phyloP scores from a whole-genome alignment of 2,329 filamentous ascomycete species.

The Davidsoniella eucalypti region DNA sequence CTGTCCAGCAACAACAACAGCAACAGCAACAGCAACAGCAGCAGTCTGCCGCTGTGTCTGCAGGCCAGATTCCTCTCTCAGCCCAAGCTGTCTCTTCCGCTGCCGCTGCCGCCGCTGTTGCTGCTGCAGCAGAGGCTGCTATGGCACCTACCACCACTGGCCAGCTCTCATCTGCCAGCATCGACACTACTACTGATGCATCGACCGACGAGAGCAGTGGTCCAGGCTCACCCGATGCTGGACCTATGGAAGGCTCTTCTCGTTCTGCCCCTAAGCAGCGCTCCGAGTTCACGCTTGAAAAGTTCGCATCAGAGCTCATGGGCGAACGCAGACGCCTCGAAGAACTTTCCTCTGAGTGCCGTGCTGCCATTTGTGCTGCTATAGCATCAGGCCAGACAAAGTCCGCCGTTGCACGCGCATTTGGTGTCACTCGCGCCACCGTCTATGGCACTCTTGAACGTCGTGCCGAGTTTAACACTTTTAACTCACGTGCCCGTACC shows the following conservation, averaged over 20 bases:
- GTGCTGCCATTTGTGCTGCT: constrained; percentile 12
- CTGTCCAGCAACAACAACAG: background rate
- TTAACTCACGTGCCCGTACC: constrained; percentile 10
- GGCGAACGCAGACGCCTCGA: constrained; percentile 11
- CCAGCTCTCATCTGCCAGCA: background rate
- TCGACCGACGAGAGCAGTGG: constrained; percentile 10
- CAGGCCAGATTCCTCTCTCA: background rate
- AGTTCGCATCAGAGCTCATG: constrained; percentile 11
- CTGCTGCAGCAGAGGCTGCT: background rate
- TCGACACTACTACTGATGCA: constrained; percentile 5
- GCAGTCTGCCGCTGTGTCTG: background rate
- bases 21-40: background rate
- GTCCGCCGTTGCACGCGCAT: constrained; percentile 12
- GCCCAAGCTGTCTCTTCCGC: background rate
- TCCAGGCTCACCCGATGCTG: background rate
- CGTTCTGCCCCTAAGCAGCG: constrained; percentile 1
- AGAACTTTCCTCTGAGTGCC: constrained; percentile 12
- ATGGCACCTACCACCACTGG: constrained; percentile 1
- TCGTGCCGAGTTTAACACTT: constrained; percentile 12
- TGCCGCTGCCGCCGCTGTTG: background rate
- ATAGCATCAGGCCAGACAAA: constrained; percentile 12
- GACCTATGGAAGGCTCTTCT: constrained; percentile 2
- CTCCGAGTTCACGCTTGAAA: constrained; percentile 7
- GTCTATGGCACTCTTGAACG: constrained; percentile 12
- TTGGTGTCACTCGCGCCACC: constrained; percentile 13